Evolutionary conservation across 768 basidiomycete genomes (phyloP).

Genomic region (Obba rivulosa): DNA sequence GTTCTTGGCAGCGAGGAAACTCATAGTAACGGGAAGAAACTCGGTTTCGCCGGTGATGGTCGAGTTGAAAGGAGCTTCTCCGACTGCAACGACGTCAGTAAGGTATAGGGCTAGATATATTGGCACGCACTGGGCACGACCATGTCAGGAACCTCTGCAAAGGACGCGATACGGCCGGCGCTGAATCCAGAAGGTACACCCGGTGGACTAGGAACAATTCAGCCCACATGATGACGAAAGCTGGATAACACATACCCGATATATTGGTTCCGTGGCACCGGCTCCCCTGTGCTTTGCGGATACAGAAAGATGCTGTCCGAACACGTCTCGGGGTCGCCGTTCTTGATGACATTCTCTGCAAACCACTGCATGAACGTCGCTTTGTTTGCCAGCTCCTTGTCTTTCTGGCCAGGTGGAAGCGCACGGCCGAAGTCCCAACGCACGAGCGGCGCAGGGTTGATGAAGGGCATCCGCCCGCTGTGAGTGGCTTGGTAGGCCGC

Average conservation of each 20-base stretch:
- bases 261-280: slow-evolving; percentile 21
- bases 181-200: slow-evolving; percentile 21
- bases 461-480: slow-evolving; percentile 23
- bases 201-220: slow-evolving; percentile 19
- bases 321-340: slow-evolving; percentile 16
- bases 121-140: slow-evolving; percentile 24
- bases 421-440: slow-evolving; percentile 22
- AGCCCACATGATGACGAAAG: background rate
- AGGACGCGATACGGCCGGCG: slow-evolving; percentile 16
- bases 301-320: slow-evolving; percentile 25
- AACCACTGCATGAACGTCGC: slow-evolving; percentile 27
- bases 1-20: slow-evolving; percentile 23
- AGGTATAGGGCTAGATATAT: background rate
- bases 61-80: slow-evolving; percentile 24
- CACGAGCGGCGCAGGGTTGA: slow-evolving; percentile 23
- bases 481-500: slow-evolving; percentile 17
- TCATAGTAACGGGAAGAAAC: slow-evolving; percentile 24
- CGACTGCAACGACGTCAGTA: slow-evolving; percentile 10
- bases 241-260: slow-evolving; percentile 11
- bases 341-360: slow-evolving; percentile 16
- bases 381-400: slow-evolving; percentile 20
- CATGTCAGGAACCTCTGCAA: slow-evolving; percentile 24
- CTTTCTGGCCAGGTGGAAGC: slow-evolving; percentile 12
- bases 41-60: slow-evolving; percentile 22
- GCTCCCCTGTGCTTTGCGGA: slow-evolving; percentile 22